Conservation (phyloP, 2,329 filamentous ascomycete genomes). For the Drechslera avenae region DNA sequence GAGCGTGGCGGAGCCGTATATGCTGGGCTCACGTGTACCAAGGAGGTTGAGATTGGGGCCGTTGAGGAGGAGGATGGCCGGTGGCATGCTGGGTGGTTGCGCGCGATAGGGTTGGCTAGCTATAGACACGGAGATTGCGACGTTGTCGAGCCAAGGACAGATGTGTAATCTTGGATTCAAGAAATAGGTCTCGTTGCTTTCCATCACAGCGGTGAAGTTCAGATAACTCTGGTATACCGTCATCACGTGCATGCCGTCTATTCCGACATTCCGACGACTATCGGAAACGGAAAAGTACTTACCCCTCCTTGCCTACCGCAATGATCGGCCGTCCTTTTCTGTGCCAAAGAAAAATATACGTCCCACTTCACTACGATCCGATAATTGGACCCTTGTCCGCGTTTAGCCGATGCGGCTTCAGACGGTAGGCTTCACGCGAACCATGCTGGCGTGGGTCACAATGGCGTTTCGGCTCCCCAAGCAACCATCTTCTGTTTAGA, state of each 20-base stretch:
- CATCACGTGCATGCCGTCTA: neutral
- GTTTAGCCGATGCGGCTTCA: constrained; percentile 12
- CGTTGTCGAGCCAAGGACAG: neutral
- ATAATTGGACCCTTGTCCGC: constrained; percentile 1
- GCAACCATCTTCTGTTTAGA: neutral
- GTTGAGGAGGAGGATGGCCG: constrained; percentile 72
- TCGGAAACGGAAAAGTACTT: constrained; percentile 19
- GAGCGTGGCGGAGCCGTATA: constrained; percentile 75
- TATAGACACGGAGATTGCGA: no score
- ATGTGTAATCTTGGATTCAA: no score
- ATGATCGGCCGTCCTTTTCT: constrained; percentile 3
- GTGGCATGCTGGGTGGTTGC: constrained; percentile 36
- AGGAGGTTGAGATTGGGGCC: constrained; percentile 85
- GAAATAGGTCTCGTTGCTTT: neutral
- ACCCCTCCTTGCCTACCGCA: neutral
- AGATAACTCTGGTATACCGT: neutral
- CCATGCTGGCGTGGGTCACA: neutral
- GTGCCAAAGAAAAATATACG: neutral
- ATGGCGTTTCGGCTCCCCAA: neutral
- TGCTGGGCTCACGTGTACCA: constrained; percentile 72
- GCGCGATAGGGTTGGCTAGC: neutral
- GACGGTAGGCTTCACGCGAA: constrained; percentile 1
- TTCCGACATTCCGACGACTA: constrained; percentile 10
- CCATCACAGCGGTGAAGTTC: neutral
- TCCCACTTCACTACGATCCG: neutral